These are phyloP conservation scores for Haematococcus lacustris DNA, from an alignment of 139 green algal species.

Conservation along the genomic window DNA sequence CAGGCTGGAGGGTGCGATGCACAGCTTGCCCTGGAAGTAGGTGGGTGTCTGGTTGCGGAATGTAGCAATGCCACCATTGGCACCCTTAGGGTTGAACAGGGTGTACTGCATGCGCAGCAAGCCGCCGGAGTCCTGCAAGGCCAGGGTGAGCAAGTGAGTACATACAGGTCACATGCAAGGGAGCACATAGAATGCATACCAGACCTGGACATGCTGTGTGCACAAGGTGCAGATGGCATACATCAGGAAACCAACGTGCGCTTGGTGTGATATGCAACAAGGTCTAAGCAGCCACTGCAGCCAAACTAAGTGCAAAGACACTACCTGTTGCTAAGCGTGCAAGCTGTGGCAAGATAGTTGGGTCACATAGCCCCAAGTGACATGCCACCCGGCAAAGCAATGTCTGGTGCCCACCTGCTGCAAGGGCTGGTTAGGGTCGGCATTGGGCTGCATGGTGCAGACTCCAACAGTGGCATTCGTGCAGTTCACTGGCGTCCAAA, in stretches of 20 bases:
- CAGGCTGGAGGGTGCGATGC: slow-evolving; percentile 1
- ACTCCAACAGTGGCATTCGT: background rate
- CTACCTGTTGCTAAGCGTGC: background rate
- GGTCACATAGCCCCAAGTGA: background rate
- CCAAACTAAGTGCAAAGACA: background rate
- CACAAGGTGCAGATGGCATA: no score
- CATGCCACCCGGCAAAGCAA: background rate
- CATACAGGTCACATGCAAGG: background rate
- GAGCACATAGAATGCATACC: no score
- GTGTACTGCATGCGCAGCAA: background rate
- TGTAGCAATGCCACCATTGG: background rate
- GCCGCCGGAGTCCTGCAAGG: background rate
- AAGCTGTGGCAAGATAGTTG: no score
- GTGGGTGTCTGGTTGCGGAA: background rate
- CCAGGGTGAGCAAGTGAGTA: background rate
- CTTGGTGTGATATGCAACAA: background rate
- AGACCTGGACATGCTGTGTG: no score
- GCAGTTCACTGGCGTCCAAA: background rate
- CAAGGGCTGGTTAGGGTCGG: background rate
- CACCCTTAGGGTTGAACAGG: background rate
- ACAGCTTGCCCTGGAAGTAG: background rate
- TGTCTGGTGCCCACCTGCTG: background rate
- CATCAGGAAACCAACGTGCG: no score
- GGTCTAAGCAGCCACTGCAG: background rate
- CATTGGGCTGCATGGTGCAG: background rate